phyloP scores from a whole-genome alignment of 176 grass and related monocot genomes.

The Juncus effusus region DNA sequence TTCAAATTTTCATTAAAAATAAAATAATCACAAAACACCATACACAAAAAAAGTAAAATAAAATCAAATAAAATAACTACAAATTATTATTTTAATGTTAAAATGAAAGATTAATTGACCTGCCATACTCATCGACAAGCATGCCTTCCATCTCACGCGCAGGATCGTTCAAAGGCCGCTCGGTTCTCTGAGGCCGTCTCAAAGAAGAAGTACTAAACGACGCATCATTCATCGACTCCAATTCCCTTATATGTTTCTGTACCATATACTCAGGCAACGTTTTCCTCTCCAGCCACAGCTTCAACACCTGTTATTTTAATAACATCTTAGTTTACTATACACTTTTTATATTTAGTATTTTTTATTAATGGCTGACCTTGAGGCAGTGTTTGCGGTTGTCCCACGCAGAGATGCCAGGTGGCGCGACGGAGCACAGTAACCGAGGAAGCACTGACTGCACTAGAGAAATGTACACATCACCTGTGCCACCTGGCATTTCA shows the following conservation, averaged over 20 bases:
- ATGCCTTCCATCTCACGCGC: conserved; percentile 85
- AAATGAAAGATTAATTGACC: conserved; percentile 34
- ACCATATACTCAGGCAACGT: conserved; percentile 84
- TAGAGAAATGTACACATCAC: conserved; percentile 74
- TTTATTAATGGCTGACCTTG: conserved; percentile 68
- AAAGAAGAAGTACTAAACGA: conserved; percentile 60
- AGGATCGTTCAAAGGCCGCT: conserved; percentile 95
- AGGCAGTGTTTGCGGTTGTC: conserved; percentile 97
- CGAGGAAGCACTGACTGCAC: conserved; percentile 86
- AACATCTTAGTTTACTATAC: background rate
- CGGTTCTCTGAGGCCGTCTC: conserved; percentile 51
- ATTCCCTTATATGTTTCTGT: conserved; percentile 82
- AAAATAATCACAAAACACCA: too few species aligned
- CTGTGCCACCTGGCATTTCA: conserved; percentile 50
- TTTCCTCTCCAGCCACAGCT: conserved; percentile 93
- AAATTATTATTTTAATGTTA: too few species aligned
- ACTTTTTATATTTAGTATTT: too few species aligned
- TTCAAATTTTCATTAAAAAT: too few species aligned
- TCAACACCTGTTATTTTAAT: conserved; percentile 67
- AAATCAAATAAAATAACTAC: too few species aligned
- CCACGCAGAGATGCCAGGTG: conserved; percentile 85
- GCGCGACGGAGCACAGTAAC: conserved; percentile 70
- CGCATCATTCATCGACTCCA: conserved; percentile 71
- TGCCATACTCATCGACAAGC: conserved; percentile 98
- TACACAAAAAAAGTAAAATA: too few species aligned